Evolutionary conservation across 768 basidiomycete species (phyloP).

Genomic region (Boletus eberwhitei): DNA sequence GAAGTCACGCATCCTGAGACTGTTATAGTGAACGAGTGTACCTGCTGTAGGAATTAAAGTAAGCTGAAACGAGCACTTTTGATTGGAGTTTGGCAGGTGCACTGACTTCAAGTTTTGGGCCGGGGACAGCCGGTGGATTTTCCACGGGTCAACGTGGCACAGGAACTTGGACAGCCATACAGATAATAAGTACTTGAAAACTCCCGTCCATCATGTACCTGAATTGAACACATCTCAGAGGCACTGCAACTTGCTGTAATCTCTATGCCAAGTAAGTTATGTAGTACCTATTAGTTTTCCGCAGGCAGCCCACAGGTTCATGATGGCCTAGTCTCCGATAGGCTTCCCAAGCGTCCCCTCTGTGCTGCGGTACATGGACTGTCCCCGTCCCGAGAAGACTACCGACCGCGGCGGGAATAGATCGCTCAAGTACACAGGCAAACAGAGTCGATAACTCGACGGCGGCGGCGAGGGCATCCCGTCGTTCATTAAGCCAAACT

Average conservation of each 20-base stretch:
- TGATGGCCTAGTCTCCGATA: neutral
- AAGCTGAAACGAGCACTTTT: neutral
- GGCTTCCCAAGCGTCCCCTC: too few relatives aligned
- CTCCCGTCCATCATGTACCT: neutral
- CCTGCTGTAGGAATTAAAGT: conserved; percentile 7
- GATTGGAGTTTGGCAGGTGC: neutral
- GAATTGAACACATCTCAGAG: neutral
- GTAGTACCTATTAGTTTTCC: neutral
- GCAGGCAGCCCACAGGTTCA: neutral
- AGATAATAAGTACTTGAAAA: too few relatives aligned
- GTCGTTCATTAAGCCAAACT: neutral
- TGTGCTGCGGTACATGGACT: neutral
- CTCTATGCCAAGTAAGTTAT: neutral
- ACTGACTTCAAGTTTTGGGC: neutral
- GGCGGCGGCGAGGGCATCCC: neutral
- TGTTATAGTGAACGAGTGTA: neutral
- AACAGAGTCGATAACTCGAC: neutral
- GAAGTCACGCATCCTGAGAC: neutral
- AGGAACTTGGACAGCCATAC: conserved; percentile 1
- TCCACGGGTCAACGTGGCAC: conserved; percentile 2
- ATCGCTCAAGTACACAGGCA: neutral
- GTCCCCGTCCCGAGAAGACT: neutral
- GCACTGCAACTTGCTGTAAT: conserved; percentile 5
- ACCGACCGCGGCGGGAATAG: too few relatives aligned
- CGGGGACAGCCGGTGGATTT: conserved; percentile 15